Base-by-base conservation (phyloP, 768 basidiomycete genomes). In the Phylloporus sp. region DNA sequence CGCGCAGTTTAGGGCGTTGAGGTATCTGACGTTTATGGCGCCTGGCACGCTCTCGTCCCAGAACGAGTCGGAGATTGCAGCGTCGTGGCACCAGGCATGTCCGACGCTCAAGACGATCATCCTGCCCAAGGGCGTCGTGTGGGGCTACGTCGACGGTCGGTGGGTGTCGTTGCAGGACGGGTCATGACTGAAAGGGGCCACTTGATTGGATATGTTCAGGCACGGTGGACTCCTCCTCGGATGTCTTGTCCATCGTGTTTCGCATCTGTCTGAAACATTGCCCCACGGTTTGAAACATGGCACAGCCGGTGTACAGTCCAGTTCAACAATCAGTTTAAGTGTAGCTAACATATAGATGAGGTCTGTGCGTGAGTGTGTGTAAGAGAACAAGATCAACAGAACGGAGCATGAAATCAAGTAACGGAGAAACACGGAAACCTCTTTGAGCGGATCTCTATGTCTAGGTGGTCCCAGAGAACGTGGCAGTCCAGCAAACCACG, bases 91-190 rank as follows among this genome's bases (percentile, higher is more conserved):
- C 49, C 57, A 63, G 20, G 76, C 76, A 23, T 86, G 84, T 63
- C 80, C 81, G 4, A 81, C 82, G 0, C 70, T 86, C 27, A 72
- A 73, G 51, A 85, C 85, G 0, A 81, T 86, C 47, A 84, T 86
- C 15, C 66, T 86, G 0, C 83, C 85, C 1, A 74, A 75, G 52
- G 85, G 85, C 2, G 67, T 76, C 47, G 77, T 85, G 8, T 86
- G 85, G 85, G 84, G 82, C 47, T 56, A 48, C 58, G 51, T 45
- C 38, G 57, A 60, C 16, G 64, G 59, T 2, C 57, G 48, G 29
- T 68, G 67, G 67, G 46, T 57, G 24, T 62, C 59, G 10, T 45
- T 57, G 18, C 55, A 59, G 38, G 62, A 68, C 40, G 36, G 18
- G 20, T 45, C 47, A 35, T 66, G 31, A 18, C 20, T 34, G 32